A percentile compares a stretch with the other conserved stretches of the same genome.
Conservation (phyloP, 805 yeast genomes). For the Zygoascus tannicola region DNA sequence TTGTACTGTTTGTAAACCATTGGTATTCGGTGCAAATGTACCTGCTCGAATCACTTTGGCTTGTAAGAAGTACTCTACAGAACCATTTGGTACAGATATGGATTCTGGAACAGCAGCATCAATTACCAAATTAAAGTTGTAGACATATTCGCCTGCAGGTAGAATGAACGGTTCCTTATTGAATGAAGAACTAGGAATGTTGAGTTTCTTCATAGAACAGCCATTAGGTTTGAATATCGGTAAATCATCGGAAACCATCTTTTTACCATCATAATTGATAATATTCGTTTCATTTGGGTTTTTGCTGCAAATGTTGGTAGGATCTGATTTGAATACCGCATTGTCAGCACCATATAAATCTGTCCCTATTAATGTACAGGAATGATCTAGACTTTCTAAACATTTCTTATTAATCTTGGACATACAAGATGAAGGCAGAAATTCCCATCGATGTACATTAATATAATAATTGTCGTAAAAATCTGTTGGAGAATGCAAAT, state of each 20-base stretch:
- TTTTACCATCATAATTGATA: slow-evolving; percentile 7
- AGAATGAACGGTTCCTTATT: slow-evolving; percentile 38
- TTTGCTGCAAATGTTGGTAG: not conserved
- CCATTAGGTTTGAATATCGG: not conserved
- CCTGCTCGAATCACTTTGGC: slow-evolving; percentile 73
- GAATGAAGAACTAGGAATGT: not conserved
- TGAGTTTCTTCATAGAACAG: not conserved
- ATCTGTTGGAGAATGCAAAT: slow-evolving; percentile 22
- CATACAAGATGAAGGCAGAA: slow-evolving; percentile 17
- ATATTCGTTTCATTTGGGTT: slow-evolving; percentile 5
- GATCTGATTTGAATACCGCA: slow-evolving; percentile 14
- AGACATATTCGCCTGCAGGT: slow-evolving; percentile 82
- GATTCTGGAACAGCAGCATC: slow-evolving; percentile 79
- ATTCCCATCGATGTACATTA: slow-evolving; percentile 29
- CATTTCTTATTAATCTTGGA: slow-evolving; percentile 11
- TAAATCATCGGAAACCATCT: slow-evolving; percentile 1
- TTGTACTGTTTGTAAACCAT: slow-evolving; percentile 52
- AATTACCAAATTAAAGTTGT: slow-evolving; percentile 82
- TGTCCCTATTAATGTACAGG: slow-evolving; percentile 22
- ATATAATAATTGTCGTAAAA: slow-evolving; percentile 25
- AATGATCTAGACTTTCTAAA: slow-evolving; percentile 12
- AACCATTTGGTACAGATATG: slow-evolving; percentile 68
- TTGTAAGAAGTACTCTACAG: slow-evolving; percentile 58
- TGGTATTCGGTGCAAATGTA: slow-evolving; percentile 70
- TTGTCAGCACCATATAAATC: slow-evolving; percentile 29